Conservation (phyloP, 192 early-diverging fungal genomes). For the Oehlia diaphana region DNA sequence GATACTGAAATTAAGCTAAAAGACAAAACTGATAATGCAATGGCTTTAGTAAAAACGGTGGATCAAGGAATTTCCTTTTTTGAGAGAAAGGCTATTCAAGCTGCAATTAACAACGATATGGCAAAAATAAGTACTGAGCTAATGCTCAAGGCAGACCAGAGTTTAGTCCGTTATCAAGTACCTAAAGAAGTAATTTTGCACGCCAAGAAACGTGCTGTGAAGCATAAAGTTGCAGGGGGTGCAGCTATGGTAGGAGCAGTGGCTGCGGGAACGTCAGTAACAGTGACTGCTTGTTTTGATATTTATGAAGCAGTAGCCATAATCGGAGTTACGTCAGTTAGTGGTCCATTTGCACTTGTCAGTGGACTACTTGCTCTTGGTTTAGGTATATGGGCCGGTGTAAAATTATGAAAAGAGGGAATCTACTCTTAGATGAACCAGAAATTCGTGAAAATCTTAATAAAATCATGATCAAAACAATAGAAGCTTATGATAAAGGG, state of each 20-base stretch:
- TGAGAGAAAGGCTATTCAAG: not conserved
- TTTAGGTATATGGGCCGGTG: not conserved
- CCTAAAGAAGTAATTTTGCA: not conserved
- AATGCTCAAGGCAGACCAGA: not conserved
- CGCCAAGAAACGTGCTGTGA: not conserved
- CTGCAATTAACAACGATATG: not conserved
- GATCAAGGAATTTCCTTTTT: not conserved
- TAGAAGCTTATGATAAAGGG: slow-evolving; percentile 6
- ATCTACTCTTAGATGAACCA: not conserved
- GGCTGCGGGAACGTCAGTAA: not conserved
- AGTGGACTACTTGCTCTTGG: not conserved
- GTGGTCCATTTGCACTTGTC: not conserved
- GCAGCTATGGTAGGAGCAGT: not conserved
- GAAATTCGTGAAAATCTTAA: not conserved
- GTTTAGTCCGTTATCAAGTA: not conserved
- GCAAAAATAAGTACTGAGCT: not conserved
- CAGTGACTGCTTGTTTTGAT: not conserved
- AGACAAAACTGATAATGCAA: not conserved
- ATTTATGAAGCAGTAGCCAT: not conserved
- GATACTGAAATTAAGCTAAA: not conserved
- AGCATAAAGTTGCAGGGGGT: not conserved
- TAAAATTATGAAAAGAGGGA: not conserved
- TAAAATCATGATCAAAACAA: not conserved
- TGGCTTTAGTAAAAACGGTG: not conserved
- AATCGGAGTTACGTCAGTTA: not conserved